Percentiles rank a stretch among this genome's conserved stretches.
phyloP scores from a whole-genome alignment of 352 stramenopile species.

The Thalassiosira exigua region DNA sequence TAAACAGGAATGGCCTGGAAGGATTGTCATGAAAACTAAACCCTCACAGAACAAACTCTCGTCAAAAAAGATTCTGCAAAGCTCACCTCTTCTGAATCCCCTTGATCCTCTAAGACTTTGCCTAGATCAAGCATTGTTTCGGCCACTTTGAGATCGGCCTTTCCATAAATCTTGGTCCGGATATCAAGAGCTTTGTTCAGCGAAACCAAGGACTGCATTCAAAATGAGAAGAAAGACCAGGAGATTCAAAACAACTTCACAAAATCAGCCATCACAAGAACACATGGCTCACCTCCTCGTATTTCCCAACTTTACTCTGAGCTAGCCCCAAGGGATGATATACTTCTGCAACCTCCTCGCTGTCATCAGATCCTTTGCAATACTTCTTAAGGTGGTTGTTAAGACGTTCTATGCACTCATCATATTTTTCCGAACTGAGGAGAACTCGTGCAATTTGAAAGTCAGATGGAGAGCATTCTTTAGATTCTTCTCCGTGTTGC shows the following conservation, averaged over 20 bases:
- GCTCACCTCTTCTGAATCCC: conserved; percentile 56
- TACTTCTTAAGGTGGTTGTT: conserved; percentile 38
- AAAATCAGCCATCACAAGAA: too few relatives aligned
- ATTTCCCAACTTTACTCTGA: conserved; percentile 51
- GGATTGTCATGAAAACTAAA: too few relatives aligned
- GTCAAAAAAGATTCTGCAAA: too few relatives aligned
- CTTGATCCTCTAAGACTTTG: conserved; percentile 47
- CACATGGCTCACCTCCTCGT: too few relatives aligned
- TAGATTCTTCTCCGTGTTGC: conserved; percentile 38
- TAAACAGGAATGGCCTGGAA: conserved; percentile 50
- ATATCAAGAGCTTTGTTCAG: conserved; percentile 60
- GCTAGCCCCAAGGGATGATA: conserved; percentile 48
- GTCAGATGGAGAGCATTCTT: conserved; percentile 31
- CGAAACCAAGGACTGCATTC: conserved; percentile 45
- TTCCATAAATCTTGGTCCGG: conserved; percentile 52
- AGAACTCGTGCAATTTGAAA: conserved; percentile 51
- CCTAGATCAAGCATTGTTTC: conserved; percentile 57
- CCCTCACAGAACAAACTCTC: too few relatives aligned
- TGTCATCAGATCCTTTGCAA: conserved; percentile 31
- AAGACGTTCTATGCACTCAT: conserved; percentile 31
- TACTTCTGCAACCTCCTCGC: conserved; percentile 44
- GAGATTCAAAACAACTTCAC: too few relatives aligned
- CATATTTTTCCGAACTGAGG: conserved; percentile 40
- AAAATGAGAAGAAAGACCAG: too few relatives aligned
- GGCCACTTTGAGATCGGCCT: conserved; percentile 45